These are phyloP conservation scores for Zygoascus bituminiphila DNA, from an alignment of 805 yeast species.

Conservation along the genomic window DNA sequence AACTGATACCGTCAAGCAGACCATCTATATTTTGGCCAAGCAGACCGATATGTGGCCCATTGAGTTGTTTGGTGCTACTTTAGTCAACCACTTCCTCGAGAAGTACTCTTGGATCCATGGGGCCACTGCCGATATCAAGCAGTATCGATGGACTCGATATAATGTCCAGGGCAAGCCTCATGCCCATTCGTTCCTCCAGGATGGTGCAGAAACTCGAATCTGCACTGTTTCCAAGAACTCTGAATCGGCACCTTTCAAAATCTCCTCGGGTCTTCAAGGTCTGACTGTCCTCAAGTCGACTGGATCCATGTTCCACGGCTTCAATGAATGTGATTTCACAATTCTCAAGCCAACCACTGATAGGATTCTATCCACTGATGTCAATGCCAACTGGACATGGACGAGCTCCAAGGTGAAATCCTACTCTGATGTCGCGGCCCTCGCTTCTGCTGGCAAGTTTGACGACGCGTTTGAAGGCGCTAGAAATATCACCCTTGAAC, in stretches of 20 bases:
- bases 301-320: conserved; percentile 88
- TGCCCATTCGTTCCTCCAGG: conserved; percentile 76
- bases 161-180: conserved; percentile 66
- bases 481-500: conserved; percentile 59
- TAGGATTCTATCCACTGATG: conserved; percentile 81
- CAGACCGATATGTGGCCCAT: conserved; percentile 81
- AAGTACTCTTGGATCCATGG: conserved; percentile 75
- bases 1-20: conserved; percentile 89
- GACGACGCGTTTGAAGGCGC: conserved; percentile 58
- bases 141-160: conserved; percentile 73
- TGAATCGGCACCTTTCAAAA: conserved; percentile 36
- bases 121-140: conserved; percentile 56
- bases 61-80: conserved; percentile 79
- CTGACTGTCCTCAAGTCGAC: conserved; percentile 83
- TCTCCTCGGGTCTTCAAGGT: conserved; percentile 67
- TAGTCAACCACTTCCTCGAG: conserved; percentile 70
- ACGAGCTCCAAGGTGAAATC: conserved; percentile 41
- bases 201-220: conserved; percentile 73
- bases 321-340: conserved; percentile 79
- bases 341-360: conserved; percentile 77
- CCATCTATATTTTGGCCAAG: conserved; percentile 76
- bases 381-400: conserved; percentile 66
- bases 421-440: conserved; percentile 31
- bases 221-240: conserved; percentile 30
- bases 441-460: conserved; percentile 55